Evolutionary conservation across 768 basidiomycete species (phyloP).

Genomic region (Sarcodon aspratus): DNA sequence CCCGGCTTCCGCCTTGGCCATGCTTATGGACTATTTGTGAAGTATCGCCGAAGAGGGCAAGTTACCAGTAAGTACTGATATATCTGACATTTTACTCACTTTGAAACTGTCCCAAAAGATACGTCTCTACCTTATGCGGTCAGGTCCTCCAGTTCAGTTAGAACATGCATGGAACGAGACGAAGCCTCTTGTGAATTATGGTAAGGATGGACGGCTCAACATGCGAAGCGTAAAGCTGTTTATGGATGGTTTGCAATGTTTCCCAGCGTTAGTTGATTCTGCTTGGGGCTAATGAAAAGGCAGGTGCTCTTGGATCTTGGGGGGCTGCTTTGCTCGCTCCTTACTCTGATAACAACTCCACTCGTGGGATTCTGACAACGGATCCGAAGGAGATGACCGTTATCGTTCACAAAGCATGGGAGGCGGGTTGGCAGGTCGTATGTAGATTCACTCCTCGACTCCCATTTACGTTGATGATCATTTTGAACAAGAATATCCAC

Average conservation of each 20-base stretch:
- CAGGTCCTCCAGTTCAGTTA: constrained; percentile 19
- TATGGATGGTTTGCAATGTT: constrained; percentile 46
- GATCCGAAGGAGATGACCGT: constrained; percentile 38
- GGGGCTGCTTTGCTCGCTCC: constrained; percentile 84
- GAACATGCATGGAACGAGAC: constrained; percentile 14
- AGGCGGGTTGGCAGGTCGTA: constrained; percentile 79
- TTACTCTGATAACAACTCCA: constrained; percentile 70
- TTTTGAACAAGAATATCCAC: constrained; percentile 64
- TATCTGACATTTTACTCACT: background rate
- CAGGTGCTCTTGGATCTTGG: constrained; percentile 84
- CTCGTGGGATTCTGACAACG: constrained; percentile 57
- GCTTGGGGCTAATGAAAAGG: background rate
- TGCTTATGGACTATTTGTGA: constrained; percentile 5
- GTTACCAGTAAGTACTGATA: constrained; percentile 44
- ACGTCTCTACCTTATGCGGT: constrained; percentile 53
- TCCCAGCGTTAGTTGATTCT: background rate
- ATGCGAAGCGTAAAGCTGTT: constrained; percentile 63
- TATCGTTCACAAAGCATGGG: constrained; percentile 52
- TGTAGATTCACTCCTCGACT: constrained; percentile 13
- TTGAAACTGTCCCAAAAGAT: constrained; percentile 22
- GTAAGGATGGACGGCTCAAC: constrained; percentile 39
- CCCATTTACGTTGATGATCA: background rate
- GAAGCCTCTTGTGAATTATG: constrained; percentile 48
- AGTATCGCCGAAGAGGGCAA: constrained; percentile 61
- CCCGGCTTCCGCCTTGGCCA: background rate